Base-by-base conservation (phyloP, 768 basidiomycete genomes). In the Infundibulicybe gibba region DNA sequence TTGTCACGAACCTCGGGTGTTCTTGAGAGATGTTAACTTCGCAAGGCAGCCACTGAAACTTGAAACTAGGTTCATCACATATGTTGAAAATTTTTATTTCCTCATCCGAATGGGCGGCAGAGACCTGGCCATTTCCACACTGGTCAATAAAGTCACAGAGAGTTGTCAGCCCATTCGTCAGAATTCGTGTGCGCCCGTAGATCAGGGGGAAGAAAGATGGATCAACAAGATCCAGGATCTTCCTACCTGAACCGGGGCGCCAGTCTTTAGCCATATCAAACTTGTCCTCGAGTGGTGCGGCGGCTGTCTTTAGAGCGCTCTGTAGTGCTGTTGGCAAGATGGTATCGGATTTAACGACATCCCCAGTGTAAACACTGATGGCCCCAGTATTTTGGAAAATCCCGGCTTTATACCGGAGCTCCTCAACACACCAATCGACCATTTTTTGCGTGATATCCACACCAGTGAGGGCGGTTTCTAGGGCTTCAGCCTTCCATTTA, bases 181-280 rank as follows among this genome's bases (percentile, higher is more conserved):
- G 41, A 21, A 53, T 49, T 5, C 43, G 39, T 1, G 60, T 64
- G n/a, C 54, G 57, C 12, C 56, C 63, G 46, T 70, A 69, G 15
- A 62, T 52, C 0, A 72, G 39, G 30, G 59, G 60, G 52, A 38
- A 38, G 4, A 38, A 38, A 14, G 35, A 38, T 19, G 35, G 35
- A 19, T 38, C n/a, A 14, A 38, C 64, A 33, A 73, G 59, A 46
- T 73, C 70, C 12, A 74, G 64, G 0, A 74, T 71, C 34, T 63
- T 66, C 3, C 56, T 49, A 49, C 71, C 56, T 2, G 69, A 68
- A 8, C 63, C 58, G 5, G 70, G 71, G 49, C 71, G 71, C 73
- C 72, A 75, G 51, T 75, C 73, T 31, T 65, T 62, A 45, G 59
- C 21, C 0, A 55, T 53, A 3, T 63, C 64, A 0, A 65, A 59